Evolutionary conservation across 768 basidiomycete species (phyloP).

Genomic region (Daedaleopsis nitida): DNA sequence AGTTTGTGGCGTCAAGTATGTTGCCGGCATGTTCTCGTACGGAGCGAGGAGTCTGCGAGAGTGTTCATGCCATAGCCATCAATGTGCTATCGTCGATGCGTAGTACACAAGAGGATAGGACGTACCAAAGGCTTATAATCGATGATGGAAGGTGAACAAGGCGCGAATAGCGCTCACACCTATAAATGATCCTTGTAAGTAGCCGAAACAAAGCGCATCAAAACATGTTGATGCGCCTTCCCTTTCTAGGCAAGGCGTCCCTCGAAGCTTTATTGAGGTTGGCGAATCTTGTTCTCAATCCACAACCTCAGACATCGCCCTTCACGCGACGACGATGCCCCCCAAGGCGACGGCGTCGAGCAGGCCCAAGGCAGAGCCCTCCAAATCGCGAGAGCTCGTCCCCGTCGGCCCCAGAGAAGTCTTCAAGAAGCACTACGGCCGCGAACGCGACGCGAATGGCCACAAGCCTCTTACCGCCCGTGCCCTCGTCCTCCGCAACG

Average conservation of each 20-base stretch:
- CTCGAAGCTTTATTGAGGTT: not conserved
- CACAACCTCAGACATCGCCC: not conserved
- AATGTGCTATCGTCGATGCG: too few relatives aligned
- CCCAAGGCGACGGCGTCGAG: conserved; percentile 9
- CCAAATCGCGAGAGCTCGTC: conserved; percentile 47
- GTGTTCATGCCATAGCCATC: too few relatives aligned
- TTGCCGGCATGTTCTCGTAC: too few relatives aligned
- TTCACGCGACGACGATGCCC: conserved; percentile 20
- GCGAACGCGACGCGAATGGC: conserved; percentile 49
- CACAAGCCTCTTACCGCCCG: conserved; percentile 67
- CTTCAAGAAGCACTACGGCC: conserved; percentile 33
- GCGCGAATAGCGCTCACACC: too few relatives aligned
- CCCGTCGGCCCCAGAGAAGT: conserved; percentile 58
- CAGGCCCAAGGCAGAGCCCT: conserved; percentile 14
- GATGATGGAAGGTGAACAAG: too few relatives aligned
- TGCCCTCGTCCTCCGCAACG: conserved; percentile 73
- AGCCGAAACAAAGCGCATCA: not conserved
- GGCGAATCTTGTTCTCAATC: not conserved
- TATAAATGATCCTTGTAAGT: not conserved
- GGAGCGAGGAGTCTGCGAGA: too few relatives aligned
- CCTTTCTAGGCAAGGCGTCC: not conserved
- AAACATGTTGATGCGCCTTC: not conserved
- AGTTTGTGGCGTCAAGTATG: too few relatives aligned
- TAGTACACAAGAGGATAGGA: too few relatives aligned
- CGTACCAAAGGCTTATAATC: too few relatives aligned